Base-by-base conservation (phyloP, 805 yeast species). In the Candida loeiensis region DNA sequence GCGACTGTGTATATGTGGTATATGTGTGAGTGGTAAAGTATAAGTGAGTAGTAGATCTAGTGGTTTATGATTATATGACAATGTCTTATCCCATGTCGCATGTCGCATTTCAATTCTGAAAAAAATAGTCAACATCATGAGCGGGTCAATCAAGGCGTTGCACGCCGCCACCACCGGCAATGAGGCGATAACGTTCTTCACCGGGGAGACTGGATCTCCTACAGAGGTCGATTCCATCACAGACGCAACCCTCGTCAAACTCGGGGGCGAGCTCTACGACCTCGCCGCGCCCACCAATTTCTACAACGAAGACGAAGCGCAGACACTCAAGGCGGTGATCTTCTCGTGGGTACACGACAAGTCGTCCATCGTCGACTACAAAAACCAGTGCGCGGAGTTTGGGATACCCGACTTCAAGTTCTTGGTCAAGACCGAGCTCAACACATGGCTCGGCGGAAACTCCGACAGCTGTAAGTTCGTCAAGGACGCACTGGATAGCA, bases 321-420 rank as follows among this genome's bases (percentile, higher is more conserved):
- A 79, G 32, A 66, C 73, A 12, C 64, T 88, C 41, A 69, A 77
- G 45, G 78, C 85, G 0, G 78, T 85, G 2, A 70, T 77, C 27
- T 87, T 85, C 52, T 84, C 93, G 48, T 91, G 95, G 93, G 47
- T 80, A 19, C 79, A 80, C 47, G 79, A 76, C 44, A 86, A 85
- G 40, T 71, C 85, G 19, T 75, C 82, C 28, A 82, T 89, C 33
- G 82, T 96, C 9, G 95, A 87, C 40, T 90, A 91, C 58, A 75
- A 88, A 44, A 74, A 80, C 8, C 80, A 77, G 27, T 86, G 96
- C 47, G 82, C 79, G 51, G 74, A 72, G 36, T 65, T 74, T 28
- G 73, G 76, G 2, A 72, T 91, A 24, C 71, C 79, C 2, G 86
- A 86, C 46, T 76, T 91, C 56, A 80, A 86, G 42, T 90, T 91